These are phyloP conservation scores for Hymenoscyphus infarciens DNA, from an alignment of 2,329 filamentous ascomycete species.

Conservation along the genomic window DNA sequence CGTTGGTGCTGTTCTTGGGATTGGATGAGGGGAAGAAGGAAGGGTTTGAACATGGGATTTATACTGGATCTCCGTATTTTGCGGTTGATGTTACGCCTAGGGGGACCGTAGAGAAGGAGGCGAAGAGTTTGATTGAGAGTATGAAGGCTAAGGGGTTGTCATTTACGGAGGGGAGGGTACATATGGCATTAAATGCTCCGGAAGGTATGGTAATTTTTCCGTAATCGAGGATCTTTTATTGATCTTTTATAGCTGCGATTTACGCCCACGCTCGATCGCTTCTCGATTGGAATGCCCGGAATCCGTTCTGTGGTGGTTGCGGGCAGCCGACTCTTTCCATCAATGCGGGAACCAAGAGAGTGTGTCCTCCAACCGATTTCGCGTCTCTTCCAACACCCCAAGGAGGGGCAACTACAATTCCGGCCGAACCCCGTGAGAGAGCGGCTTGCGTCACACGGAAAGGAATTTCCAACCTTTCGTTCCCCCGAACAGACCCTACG, in stretches of 20 bases:
- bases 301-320: constrained; percentile 88
- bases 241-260: constrained; percentile 63
- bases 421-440: constrained; percentile 47
- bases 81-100: constrained; percentile 82
- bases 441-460: constrained; percentile 75
- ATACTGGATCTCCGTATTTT: constrained; percentile 80
- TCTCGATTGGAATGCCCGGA: constrained; percentile 90
- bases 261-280: constrained; percentile 86
- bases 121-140: constrained; percentile 55
- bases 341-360: constrained; percentile 76
- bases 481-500: constrained; percentile 80
- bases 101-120: constrained; percentile 58
- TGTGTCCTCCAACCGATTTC: constrained; percentile 69
- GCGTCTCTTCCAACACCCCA: constrained; percentile 36
- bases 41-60: constrained; percentile 57
- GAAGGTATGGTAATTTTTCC: constrained; percentile 41
- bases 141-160: constrained; percentile 58
- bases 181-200: constrained; percentile 43
- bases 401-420: constrained; percentile 40
- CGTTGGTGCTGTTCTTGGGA: constrained; percentile 80
- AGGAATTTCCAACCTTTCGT: constrained; percentile 84
- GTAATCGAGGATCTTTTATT: not conserved
- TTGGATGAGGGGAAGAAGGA: constrained; percentile 61
- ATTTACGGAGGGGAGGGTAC: constrained; percentile 64
- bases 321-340: constrained; percentile 76